Evolutionary conservation across 2,329 filamentous ascomycete genomes (phyloP).

Genomic region (Colletotrichum chlorophyti): DNA sequence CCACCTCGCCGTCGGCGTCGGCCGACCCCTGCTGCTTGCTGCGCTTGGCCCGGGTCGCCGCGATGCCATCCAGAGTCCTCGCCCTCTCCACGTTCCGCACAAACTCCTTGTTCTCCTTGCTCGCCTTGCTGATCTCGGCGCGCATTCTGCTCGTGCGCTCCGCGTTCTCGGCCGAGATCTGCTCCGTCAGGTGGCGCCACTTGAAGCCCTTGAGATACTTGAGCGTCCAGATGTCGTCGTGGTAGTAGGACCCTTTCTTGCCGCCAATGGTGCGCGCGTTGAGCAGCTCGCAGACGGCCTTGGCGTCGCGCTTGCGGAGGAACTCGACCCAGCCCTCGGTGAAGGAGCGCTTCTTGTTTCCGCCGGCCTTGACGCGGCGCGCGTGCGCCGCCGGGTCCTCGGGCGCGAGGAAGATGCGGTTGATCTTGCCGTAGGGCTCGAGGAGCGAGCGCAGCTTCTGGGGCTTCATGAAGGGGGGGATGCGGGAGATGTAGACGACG

Average conservation of each 20-base stretch:
- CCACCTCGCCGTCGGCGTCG: slow-evolving; percentile 30
- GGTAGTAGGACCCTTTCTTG: slow-evolving; percentile 83
- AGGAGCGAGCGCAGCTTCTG: slow-evolving; percentile 78
- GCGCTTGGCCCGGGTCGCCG: slow-evolving; percentile 60
- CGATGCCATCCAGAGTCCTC: slow-evolving; percentile 81
- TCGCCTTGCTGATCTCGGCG: slow-evolving; percentile 77
- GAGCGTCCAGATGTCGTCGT: slow-evolving; percentile 87
- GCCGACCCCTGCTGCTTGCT: slow-evolving; percentile 44
- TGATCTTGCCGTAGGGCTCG: slow-evolving; percentile 76
- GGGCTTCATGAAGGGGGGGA: slow-evolving; percentile 90
- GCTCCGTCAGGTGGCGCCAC: slow-evolving; percentile 77
- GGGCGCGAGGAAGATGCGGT: slow-evolving; percentile 80
- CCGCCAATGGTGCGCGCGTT: slow-evolving; percentile 82
- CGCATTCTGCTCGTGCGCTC: slow-evolving; percentile 78
- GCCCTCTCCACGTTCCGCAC: slow-evolving; percentile 79
- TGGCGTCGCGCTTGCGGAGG: slow-evolving; percentile 75
- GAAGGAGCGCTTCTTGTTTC: slow-evolving; percentile 84
- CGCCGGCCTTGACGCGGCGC: slow-evolving; percentile 73
- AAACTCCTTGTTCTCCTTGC: slow-evolving; percentile 83
- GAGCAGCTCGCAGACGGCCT: slow-evolving; percentile 75
- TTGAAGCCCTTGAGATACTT: slow-evolving; percentile 85
- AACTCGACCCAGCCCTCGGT: slow-evolving; percentile 91
- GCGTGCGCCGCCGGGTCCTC: slow-evolving; percentile 73
- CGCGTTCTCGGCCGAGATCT: slow-evolving; percentile 82
- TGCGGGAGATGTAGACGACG: slow-evolving; percentile 82